Percentiles rank a stretch among this genome's conserved stretches.
phyloP scores from a whole-genome alignment of 1,284 basidiomycete genomes.

The Ustanciosporium gigantosporum region DNA sequence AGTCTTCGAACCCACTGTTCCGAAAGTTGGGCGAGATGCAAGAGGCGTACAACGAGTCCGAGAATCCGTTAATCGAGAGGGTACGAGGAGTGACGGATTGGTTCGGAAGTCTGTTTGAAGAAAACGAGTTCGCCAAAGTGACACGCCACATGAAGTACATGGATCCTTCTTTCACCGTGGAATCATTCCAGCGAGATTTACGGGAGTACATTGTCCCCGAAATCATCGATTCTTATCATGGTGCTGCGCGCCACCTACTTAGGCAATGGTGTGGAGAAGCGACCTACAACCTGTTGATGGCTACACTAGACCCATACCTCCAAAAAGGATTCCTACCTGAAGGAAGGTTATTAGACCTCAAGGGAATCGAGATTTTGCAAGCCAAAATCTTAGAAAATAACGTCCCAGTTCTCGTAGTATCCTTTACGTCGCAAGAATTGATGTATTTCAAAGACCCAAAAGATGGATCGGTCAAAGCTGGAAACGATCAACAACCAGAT shows the following conservation, averaged over 20 bases:
- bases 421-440: constrained; percentile 91
- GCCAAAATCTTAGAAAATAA: constrained; percentile 70
- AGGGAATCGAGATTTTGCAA: constrained; percentile 54
- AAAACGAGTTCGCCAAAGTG: constrained; percentile 96
- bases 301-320: constrained; percentile 92
- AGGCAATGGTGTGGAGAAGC: constrained; percentile 94
- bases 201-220: constrained; percentile 97
- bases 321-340: constrained; percentile 73
- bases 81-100: constrained; percentile 82
- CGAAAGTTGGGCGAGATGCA: constrained; percentile 35
- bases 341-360: constrained; percentile 54
- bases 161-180: constrained; percentile 84
- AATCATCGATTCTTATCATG: constrained; percentile 91
- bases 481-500: constrained; percentile 85
- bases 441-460: constrained; percentile 87
- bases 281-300: constrained; percentile 89
- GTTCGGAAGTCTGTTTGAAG: constrained; percentile 87
- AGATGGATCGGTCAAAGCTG: constrained; percentile 81
- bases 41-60: constrained; percentile 79
- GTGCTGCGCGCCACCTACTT: constrained; percentile 81
- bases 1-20: constrained; percentile 48
- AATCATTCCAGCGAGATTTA: constrained; percentile 84
- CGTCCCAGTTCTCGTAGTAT: constrained; percentile 88
- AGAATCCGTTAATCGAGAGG: constrained; percentile 82
- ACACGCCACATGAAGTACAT: constrained; percentile 80